Base-by-base conservation (phyloP, 2,329 filamentous ascomycete species). In the Penicillium hordei region DNA sequence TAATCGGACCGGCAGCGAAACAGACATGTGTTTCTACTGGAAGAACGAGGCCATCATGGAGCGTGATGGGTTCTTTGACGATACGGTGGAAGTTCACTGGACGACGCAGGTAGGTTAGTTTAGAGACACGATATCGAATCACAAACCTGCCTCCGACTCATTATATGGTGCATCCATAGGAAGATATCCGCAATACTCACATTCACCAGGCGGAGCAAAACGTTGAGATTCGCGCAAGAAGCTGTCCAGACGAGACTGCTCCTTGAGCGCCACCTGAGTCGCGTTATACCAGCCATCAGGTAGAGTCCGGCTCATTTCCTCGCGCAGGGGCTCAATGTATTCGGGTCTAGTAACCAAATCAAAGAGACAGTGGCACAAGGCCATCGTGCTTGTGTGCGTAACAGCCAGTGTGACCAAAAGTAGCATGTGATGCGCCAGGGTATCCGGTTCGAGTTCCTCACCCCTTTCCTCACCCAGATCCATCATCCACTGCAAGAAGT, bases 281-380 rank as follows among this genome's bases (percentile, higher is more conserved):
- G 60, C 68, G 38, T 68, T 65, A 7, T 62, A 46, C 70, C 69
- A 72, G 1, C 67, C 66, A 38, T 61, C 36, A n/a, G 29, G 49
- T 17, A 71, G 46, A 2, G 63, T 69, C 3, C 52, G 49, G 1
- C 70, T 62, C 5, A 81, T 77, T 58, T 87, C 84, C 7, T 81
- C 73, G 1, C 84, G 78, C 0, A 86, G 66, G 10, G 79, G 76
- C 3, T 78, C 71, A 31, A 82, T 64, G 62, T 82, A 76, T 31
- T 84, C 78, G 0, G 82, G 83, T 33, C 75, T 69, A 1, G 77
- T 71, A 0, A 79, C 78, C 2, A 87, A 66, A 61, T 82, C 79
- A 62, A 81, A 84, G 21, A 86, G 74, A 53, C 77, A 53, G 76
- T 83, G 69, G 6, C 65, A 69, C 55, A 71, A 58, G 1, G 67